Base-by-base conservation (phyloP, 2,329 filamentous ascomycete species). In the Thelonectria blattea region DNA sequence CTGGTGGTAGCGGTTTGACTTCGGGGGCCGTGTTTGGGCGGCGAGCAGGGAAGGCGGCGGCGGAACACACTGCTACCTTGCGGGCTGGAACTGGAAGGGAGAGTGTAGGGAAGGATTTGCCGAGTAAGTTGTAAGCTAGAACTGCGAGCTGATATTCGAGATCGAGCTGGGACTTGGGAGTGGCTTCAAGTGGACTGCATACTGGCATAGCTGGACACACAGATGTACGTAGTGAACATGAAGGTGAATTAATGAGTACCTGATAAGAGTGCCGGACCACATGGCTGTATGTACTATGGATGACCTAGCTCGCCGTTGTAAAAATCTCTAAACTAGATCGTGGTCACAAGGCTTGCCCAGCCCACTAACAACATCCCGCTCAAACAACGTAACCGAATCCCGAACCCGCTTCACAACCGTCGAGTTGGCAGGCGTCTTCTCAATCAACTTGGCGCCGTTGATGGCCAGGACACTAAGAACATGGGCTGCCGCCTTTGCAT, bases 1-100 rank as follows among this genome's bases (percentile, higher is more conserved):
- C 85, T 0, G 86, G 86, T 5, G 86, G 87, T 0, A 86, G 83
- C 67, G 86, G 86, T 0, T 72, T 89, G 71, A 88, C 85, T 0
- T 82, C 85, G 18, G 86, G 86, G 0, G 78, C 83, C 1, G 84
- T 88, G 0, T 81, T 82, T 72, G 79, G 80, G 0, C 71, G 78
- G 15, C 74, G 72, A 51, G 79, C 79, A 30, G 79, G 80, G 0
- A 68, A 56, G 37, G 71, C 70, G 7, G 77, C 77, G 12, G 76
- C 76, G 5, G 27, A 4, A 30, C 27, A 30, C 27, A 7, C 27
- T 30, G 27, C 27, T 30, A 30, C 27, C 4, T 2, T 30, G 9
- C 27, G 27, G 27, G 27, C 5, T 30, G 27, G 27, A 30, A 2
- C 27, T 30, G 8, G 8, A 2, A 9, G 27, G 5, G 27, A 10